Base-by-base conservation (phyloP, 2,329 filamentous ascomycete species). In the Fusarium protoensiforme region DNA sequence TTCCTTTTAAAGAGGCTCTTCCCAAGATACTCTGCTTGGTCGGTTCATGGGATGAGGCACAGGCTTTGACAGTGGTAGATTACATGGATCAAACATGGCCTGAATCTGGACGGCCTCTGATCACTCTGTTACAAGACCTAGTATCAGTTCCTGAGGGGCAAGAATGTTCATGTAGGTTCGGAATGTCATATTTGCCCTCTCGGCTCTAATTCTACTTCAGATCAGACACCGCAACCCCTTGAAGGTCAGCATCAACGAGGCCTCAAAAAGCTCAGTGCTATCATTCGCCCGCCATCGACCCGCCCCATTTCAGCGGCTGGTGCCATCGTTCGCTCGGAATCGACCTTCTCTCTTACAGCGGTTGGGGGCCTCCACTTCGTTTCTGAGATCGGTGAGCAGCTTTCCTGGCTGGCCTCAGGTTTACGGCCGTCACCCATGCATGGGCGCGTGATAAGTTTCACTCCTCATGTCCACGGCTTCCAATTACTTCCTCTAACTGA, bases 81-180 rank as follows among this genome's bases (percentile, higher is more conserved):
- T 71, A 70, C 1, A 46, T 71, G 54, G 4, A 48, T 1, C 63
- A 71, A 35, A 67, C 59, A 4, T 71, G 69, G 69, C 69, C 69
- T 0, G 33, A n/a, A 0, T 46, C 69, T 10, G 41, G 27, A 0
- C 6, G 4, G 0, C 20, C n/a, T 14, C 20, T 56, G 0, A 7
- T 59, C 5, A 2, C 35, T 1, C 29, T 68, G 1, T 0, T 68
- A 0, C 64, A 68, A 31, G 29, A 10, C 2, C 24, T 69, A 1
- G 24, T 69, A 1, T 38, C 18, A 1, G 2, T 8, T 5, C 9
- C 38, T 6, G 33, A 63, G 35, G 18, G 36, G 3, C 4, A 62
- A 4, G n/a, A 36, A 11, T 29, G 29, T 29, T 11, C 8, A 18
- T 16, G 61, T 64, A 2, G 24, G 41, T 24, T 29, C 24, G 10